Conservation (phyloP, 352 stramenopile genomes). For the Globisporangium apiculatum region DNA sequence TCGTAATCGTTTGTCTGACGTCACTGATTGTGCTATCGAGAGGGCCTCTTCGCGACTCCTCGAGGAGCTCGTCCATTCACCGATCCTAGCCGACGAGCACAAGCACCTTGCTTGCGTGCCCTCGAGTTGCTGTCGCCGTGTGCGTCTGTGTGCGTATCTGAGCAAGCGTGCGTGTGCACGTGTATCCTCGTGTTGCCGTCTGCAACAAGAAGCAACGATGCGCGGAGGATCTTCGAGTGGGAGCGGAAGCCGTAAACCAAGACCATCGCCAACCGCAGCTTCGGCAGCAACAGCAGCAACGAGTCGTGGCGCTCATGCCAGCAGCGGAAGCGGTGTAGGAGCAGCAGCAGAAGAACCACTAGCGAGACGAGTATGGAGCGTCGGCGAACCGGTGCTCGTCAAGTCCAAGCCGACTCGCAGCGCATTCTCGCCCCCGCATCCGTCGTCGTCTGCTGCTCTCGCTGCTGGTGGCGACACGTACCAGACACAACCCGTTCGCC, state of each 20-base stretch:
- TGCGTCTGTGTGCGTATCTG: too few species aligned
- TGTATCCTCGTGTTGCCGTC: too few species aligned
- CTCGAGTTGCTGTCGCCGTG: too few species aligned
- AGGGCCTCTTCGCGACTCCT: too few species aligned
- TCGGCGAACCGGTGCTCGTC: constrained; percentile 26
- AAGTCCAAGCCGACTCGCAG: constrained; percentile 8
- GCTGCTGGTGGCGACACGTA: constrained; percentile 1
- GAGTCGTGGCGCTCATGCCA: not conserved
- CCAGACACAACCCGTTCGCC: constrained; percentile 10
- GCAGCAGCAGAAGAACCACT: not conserved
- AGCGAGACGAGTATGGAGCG: constrained; percentile 9
- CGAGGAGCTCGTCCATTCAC: too few species aligned
- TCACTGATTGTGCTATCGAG: too few species aligned
- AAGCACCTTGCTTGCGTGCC: too few species aligned
- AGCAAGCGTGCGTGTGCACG: too few species aligned
- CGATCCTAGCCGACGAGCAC: too few species aligned
- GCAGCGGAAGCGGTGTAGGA: not conserved
- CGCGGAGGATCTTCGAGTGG: constrained; percentile 3
- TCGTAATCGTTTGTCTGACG: too few species aligned
- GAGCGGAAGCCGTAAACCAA: constrained; percentile 6
- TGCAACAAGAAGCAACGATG: not conserved
- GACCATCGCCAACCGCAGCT: constrained; percentile 1
- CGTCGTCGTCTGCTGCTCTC: not conserved
- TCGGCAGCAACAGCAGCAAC: not conserved
- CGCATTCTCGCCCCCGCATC: not conserved